phyloP scores from a whole-genome alignment of 2,329 filamentous ascomycete species.

The Stachybotrys chlorohalonatus region DNA sequence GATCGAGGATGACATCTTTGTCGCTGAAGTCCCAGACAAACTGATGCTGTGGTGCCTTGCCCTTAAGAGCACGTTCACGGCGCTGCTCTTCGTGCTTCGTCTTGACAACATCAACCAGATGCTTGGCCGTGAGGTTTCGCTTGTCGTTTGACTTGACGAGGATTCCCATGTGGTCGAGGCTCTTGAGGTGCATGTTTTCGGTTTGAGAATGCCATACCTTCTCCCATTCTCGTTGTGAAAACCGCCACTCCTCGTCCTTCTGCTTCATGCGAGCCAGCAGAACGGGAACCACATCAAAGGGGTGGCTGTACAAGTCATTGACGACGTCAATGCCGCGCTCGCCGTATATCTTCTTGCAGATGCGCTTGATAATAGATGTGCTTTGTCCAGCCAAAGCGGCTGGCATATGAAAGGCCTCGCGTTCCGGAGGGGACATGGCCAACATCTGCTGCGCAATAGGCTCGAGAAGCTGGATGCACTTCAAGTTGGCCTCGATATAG shows the following conservation, averaged over 20 bases:
- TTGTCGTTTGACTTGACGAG: slow-evolving; percentile 85
- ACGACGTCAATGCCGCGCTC: slow-evolving; percentile 81
- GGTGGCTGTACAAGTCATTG: slow-evolving; percentile 73
- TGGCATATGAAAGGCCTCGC: slow-evolving; percentile 68
- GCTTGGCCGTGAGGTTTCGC: slow-evolving; percentile 81
- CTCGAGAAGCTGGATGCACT: slow-evolving; percentile 92
- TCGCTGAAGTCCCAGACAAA: slow-evolving; percentile 68
- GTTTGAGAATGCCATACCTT: slow-evolving; percentile 98
- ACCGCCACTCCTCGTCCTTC: slow-evolving; percentile 96
- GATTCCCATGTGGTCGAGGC: slow-evolving; percentile 92
- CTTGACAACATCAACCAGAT: slow-evolving; percentile 82
- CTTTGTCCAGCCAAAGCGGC: slow-evolving; percentile 83
- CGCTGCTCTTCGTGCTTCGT: slow-evolving; percentile 88
- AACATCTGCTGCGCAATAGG: slow-evolving; percentile 88
- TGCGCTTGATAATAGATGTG: slow-evolving; percentile 92
- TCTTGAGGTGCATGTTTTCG: slow-evolving; percentile 89
- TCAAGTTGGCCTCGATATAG: slow-evolving; percentile 90
- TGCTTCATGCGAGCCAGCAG: slow-evolving; percentile 85
- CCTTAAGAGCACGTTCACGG: slow-evolving; percentile 56
- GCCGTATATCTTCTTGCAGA: slow-evolving; percentile 96
- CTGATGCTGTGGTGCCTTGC: slow-evolving; percentile 58
- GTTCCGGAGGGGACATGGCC: slow-evolving; percentile 64
- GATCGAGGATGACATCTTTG: slow-evolving; percentile 55
- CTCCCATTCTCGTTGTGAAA: slow-evolving; percentile 95
- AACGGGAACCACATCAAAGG: slow-evolving; percentile 80